Percentiles rank a stretch among this genome's conserved stretches.
Conservation (phyloP, 257 asterid genomes). For the Cinchona pubescens region DNA sequence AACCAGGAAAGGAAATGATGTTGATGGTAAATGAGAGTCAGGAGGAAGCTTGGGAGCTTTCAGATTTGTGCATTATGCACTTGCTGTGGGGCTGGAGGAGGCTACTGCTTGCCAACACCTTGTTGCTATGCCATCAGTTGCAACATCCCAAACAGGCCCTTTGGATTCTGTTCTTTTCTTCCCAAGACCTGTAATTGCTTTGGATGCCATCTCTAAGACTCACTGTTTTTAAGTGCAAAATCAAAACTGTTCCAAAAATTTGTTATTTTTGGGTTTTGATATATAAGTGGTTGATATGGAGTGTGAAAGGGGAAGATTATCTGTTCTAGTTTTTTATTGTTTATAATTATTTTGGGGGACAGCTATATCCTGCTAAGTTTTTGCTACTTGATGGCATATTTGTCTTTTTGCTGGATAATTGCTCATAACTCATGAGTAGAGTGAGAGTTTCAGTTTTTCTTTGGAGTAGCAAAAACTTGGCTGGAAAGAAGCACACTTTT, state of each 20-base stretch:
- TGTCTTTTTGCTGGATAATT: slow-evolving; percentile 15
- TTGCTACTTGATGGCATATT: slow-evolving; percentile 27
- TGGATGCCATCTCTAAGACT: slow-evolving; percentile 55
- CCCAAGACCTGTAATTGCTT: slow-evolving; percentile 83
- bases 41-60: slow-evolving; percentile 70
- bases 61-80: slow-evolving; percentile 77
- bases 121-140: slow-evolving; percentile 89
- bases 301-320: slow-evolving; percentile 42
- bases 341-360: slow-evolving; percentile 39
- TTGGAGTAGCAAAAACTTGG: slow-evolving; percentile 26
- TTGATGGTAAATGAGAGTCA: slow-evolving; percentile 50
- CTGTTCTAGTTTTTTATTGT: slow-evolving; percentile 30
- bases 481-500: slow-evolving; percentile 17
- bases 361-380: slow-evolving; percentile 44
- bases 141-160: slow-evolving; percentile 90
- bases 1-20: slow-evolving; percentile 49
- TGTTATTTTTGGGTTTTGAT: slow-evolving; percentile 16
- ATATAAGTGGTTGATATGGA: slow-evolving; percentile 19
- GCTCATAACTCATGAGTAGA: slow-evolving; percentile 20
- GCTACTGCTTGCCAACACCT: slow-evolving; percentile 65
- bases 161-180: slow-evolving; percentile 80
- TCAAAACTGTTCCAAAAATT: slow-evolving; percentile 8
- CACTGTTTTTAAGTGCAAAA: neutral
- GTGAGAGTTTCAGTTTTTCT: slow-evolving; percentile 6
- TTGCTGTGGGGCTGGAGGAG: slow-evolving; percentile 56